These are phyloP conservation scores for Podaxis pistillaris DNA, from an alignment of 768 basidiomycete genomes.

Conservation along the genomic window DNA sequence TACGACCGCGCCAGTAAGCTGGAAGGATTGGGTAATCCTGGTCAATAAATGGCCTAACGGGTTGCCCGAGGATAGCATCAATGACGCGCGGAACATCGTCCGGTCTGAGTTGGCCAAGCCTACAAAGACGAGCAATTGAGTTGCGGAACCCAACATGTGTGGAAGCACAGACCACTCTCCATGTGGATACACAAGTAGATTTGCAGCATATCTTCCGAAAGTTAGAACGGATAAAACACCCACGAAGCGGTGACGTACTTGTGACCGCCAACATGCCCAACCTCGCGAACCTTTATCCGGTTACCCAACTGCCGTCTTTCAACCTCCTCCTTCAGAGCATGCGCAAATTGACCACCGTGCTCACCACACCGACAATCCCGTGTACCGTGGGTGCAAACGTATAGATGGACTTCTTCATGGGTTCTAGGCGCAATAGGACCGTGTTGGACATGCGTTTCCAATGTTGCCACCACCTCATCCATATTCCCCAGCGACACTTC, in stretches of 20 bases:
- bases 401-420: slow-evolving; percentile 41
- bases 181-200: slow-evolving; percentile 64
- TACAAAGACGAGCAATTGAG: slow-evolving; percentile 22
- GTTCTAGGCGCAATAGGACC: slow-evolving; percentile 13
- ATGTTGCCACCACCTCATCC: slow-evolving; percentile 40
- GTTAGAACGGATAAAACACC: background rate
- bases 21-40: slow-evolving; percentile 38
- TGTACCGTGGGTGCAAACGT: slow-evolving; percentile 77
- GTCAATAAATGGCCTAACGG: slow-evolving; percentile 25
- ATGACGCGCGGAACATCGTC: slow-evolving; percentile 56
- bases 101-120: slow-evolving; percentile 63
- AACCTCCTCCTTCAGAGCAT: slow-evolving; percentile 54
- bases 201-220: slow-evolving; percentile 58
- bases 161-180: slow-evolving; percentile 61
- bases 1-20: slow-evolving; percentile 68
- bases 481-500: slow-evolving; percentile 47
- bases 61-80: slow-evolving; percentile 36
- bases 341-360: slow-evolving; percentile 55
- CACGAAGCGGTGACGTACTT: slow-evolving; percentile 48
- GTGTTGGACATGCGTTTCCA: slow-evolving; percentile 30
- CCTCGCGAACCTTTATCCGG: slow-evolving; percentile 53
- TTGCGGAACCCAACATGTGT: background rate
- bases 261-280: slow-evolving; percentile 83
- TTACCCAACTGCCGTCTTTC: slow-evolving; percentile 31
- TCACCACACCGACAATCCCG: slow-evolving; percentile 82